Percentiles rank a stretch among this genome's conserved stretches.
Conservation (phyloP, 2,329 filamentous ascomycete genomes). For the Aspergillus sp. region DNA sequence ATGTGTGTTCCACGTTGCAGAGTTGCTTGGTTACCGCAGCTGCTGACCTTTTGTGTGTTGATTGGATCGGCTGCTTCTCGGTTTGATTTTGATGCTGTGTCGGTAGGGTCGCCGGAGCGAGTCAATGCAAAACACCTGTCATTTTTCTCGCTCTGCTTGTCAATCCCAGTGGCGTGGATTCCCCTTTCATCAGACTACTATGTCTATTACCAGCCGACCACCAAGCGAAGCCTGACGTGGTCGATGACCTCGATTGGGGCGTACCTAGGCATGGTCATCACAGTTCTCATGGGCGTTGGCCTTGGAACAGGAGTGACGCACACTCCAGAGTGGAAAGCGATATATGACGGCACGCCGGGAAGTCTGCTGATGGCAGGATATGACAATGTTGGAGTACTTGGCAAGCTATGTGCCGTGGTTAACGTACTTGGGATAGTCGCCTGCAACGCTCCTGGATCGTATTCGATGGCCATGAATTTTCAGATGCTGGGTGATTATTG, state of each 20-base stretch:
- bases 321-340: conserved; percentile 12
- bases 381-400: conserved; percentile 36
- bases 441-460: conserved; percentile 42
- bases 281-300: conserved; percentile 37
- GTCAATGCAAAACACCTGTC: conserved; percentile 33
- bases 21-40: conserved; percentile 32
- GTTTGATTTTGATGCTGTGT: conserved; percentile 26
- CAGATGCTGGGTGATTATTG: conserved; percentile 38
- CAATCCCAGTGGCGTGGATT: conserved; percentile 30
- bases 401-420: conserved; percentile 40
- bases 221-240: conserved; percentile 33
- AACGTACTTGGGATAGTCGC: conserved; percentile 39
- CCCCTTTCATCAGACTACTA: conserved; percentile 39
- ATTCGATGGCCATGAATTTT: conserved; percentile 42
- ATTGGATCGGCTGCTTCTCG: conserved; percentile 35
- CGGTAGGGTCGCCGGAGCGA: conserved; percentile 17
- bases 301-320: conserved; percentile 35
- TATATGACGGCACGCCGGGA: conserved; percentile 20
- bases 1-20: conserved; percentile 4
- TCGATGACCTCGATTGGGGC: conserved; percentile 33
- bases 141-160: conserved; percentile 34
- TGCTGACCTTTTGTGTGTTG: conserved; percentile 37
- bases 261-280: conserved; percentile 27
- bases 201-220: conserved; percentile 38
- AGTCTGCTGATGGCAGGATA: conserved; percentile 36